Base-by-base conservation (phyloP, 306 rosid species). In the Corylus americana region DNA sequence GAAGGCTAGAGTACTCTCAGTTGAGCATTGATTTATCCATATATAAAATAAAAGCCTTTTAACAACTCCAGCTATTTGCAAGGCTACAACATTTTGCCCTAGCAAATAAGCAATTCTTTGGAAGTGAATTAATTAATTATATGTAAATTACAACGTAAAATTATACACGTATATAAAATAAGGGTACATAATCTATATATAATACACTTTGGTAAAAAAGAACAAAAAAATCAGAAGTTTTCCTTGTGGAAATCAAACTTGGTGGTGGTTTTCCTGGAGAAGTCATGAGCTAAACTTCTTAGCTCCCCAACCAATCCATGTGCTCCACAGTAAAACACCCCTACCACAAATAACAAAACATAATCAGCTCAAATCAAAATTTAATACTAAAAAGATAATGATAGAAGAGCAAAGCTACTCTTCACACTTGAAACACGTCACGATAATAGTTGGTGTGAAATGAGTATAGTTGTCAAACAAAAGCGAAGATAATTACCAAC, bases 231-330 rank as follows among this genome's bases (percentile, higher is more conserved):
- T 83, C 79, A 92, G 69, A 95, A 95, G 67, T 90, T 92, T 81
- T 92, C 98, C 69, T 91, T 90, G 44, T 94, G 98, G 78, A 94
- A 94, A 88, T 94, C 97, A 44, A 94, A 91, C 76, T 90, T 91
- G 53, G 98, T 94, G 88, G 74, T 80, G 49, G 92, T 91, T 83
- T 88, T 94, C 76, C 95, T 77, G 50, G 94, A 92, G 17, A 92
- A 94, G 74, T 94, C 95, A 3, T 87, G 88, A 70, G 98, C 83
- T 64, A 86, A 81, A 74, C 88, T 84, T 70, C 83, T 90, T 10
- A 94, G 85, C 75, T 94, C 93, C 66, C 97, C 92, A 29, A 85
- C 94, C 84, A 92, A 71, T 70, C 85, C 88, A 57, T 67, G 91
- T 0, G 91, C 89, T 37, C 97, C 98, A 80, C 97, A 92, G 83